phyloP scores from a whole-genome alignment of 345 rosid species.

The Odontarrhena argentea region DNA sequence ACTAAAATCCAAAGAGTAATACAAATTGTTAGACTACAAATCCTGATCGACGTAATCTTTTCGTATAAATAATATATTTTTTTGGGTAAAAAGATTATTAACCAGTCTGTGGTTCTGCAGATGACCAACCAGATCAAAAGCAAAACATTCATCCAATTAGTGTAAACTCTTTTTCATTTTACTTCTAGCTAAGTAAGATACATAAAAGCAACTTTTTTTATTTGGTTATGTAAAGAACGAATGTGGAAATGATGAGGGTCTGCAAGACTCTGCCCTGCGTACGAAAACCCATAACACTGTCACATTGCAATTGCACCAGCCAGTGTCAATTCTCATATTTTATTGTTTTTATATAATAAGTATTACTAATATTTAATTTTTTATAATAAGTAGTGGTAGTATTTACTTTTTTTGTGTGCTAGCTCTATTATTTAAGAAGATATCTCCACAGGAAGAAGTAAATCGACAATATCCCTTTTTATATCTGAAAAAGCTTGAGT shows the following conservation, averaged over 20 bases:
- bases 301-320: constrained; percentile 53
- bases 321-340: constrained; percentile 27
- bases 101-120: too few relatives aligned
- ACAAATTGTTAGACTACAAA: too few relatives aligned
- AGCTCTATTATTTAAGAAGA: constrained; percentile 9
- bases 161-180: constrained; percentile 2
- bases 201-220: too few relatives aligned
- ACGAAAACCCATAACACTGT: constrained; percentile 64
- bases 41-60: too few relatives aligned
- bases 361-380: too few relatives aligned
- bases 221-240: constrained; percentile 35
- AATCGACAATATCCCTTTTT: neutral
- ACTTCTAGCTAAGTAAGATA: neutral
- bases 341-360: neutral
- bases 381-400: neutral
- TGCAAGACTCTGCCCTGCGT: constrained; percentile 38
- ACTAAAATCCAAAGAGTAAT: too few relatives aligned
- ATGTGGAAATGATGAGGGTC: constrained; percentile 34
- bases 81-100: too few relatives aligned
- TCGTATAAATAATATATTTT: too few relatives aligned
- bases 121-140: constrained; percentile 10
- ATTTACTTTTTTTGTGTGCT: neutral
- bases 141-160: constrained; percentile 11
- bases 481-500: constrained; percentile 9
- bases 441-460: neutral